These are phyloP conservation scores for Saturnispora besseyi DNA, from an alignment of 805 yeast genomes.

Conservation along the genomic window DNA sequence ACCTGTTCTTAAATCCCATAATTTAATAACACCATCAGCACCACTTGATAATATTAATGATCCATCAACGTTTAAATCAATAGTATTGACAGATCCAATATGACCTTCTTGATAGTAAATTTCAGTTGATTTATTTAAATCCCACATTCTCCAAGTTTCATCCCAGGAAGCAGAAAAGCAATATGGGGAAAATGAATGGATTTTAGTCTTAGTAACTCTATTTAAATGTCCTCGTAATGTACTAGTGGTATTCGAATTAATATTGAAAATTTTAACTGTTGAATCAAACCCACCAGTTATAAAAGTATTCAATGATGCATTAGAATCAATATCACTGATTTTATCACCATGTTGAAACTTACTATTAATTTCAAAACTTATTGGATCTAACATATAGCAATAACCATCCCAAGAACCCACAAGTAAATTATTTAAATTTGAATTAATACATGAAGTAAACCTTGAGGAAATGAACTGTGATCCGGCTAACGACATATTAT, in stretches of 20 bases:
- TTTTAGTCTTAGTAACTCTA: slow-evolving; percentile 51
- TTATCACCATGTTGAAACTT: slow-evolving; percentile 44
- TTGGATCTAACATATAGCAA: slow-evolving; percentile 39
- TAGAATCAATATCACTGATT: slow-evolving; percentile 65
- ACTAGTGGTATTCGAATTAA: not conserved
- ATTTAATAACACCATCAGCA: slow-evolving; percentile 55
- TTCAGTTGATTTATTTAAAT: slow-evolving; percentile 39
- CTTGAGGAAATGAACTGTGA: slow-evolving; percentile 64
- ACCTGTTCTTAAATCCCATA: slow-evolving; percentile 89
- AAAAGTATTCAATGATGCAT: slow-evolving; percentile 9
- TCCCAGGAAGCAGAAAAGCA: slow-evolving; percentile 73
- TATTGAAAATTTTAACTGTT: slow-evolving; percentile 20
- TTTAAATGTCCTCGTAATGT: slow-evolving; percentile 36
- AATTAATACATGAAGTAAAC: slow-evolving; percentile 53
- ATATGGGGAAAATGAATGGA: slow-evolving; percentile 54
- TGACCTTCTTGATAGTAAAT: slow-evolving; percentile 81
- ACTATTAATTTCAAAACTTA: slow-evolving; percentile 26
- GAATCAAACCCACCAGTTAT: slow-evolving; percentile 44
- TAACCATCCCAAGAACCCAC: slow-evolving; percentile 83
- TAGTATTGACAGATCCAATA: slow-evolving; percentile 54
- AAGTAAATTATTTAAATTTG: slow-evolving; percentile 40
- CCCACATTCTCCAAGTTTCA: slow-evolving; percentile 87
- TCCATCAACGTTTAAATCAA: slow-evolving; percentile 70
- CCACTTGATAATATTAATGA: slow-evolving; percentile 71
- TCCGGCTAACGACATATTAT: slow-evolving; percentile 40